Evolutionary conservation across 2,329 filamentous ascomycete species (phyloP).

Genomic region (Pestalotiopsis sp.): DNA sequence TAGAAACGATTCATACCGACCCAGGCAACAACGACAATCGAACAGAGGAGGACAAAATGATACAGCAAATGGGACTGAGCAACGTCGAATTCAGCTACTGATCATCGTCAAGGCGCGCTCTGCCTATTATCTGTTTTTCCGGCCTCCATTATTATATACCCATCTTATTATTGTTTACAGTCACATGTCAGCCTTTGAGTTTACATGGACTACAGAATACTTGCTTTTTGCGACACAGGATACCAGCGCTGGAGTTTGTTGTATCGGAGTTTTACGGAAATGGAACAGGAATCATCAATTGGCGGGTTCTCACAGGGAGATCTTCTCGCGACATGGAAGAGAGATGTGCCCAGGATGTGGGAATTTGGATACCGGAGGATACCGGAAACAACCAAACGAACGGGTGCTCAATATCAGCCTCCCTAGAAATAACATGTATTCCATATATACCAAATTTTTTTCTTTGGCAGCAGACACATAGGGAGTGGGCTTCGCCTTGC

Average conservation of each 20-base stretch:
- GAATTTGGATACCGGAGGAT: neutral
- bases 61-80: conserved; percentile 52
- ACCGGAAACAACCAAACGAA: neutral
- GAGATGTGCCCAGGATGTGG: neutral
- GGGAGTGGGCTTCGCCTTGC: neutral
- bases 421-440: neutral
- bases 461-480: neutral
- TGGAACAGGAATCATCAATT: neutral
- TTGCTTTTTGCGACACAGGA: conserved; percentile 21
- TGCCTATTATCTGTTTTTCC: neutral
- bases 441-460: neutral
- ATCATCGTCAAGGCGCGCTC: conserved; percentile 20
- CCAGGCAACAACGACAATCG: conserved; percentile 34
- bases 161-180: conserved; percentile 1
- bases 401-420: neutral
- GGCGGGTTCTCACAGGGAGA: neutral
- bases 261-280: conserved; percentile 21
- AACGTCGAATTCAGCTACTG: conserved; percentile 67
- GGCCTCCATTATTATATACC: neutral
- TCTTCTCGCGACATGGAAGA: neutral
- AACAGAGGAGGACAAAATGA: conserved; percentile 54
- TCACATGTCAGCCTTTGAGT: neutral
- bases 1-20: conserved; percentile 38
- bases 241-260: conserved; percentile 35
- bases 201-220: neutral